Conservation (phyloP, 2,329 filamentous ascomycete genomes). For the Colletotrichum sp. region DNA sequence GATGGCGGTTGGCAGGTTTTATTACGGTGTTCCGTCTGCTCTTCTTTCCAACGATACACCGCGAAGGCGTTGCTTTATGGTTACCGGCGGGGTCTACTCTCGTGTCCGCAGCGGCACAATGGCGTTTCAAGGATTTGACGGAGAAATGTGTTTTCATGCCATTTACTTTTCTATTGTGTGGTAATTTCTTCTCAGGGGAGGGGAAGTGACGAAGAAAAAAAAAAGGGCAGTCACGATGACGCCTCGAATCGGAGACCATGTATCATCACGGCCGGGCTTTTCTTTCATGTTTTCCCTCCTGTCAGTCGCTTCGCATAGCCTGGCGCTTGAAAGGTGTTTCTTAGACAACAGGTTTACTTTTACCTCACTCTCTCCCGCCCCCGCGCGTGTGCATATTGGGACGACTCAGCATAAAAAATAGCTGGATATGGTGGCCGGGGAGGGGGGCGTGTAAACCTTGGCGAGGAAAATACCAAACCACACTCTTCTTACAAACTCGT, state of each 20-base stretch:
- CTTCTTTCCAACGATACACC: constrained; percentile 14
- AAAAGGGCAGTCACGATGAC: not conserved
- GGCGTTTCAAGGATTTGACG: not conserved
- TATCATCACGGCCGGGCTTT: not conserved
- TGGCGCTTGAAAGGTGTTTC: not conserved
- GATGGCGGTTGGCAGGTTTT: not conserved
- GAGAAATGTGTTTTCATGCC: not conserved
- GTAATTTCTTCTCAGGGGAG: not conserved
- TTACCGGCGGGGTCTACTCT: not conserved
- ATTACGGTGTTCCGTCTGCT: not conserved
- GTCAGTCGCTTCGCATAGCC: not conserved
- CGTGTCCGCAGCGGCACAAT: not conserved
- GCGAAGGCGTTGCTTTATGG: constrained; percentile 16
- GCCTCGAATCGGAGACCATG: not conserved
- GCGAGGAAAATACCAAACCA: not conserved
- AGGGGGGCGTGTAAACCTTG: not conserved
- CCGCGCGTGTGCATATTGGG: not conserved
- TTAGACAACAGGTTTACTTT: not conserved
- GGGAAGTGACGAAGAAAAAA: not conserved
- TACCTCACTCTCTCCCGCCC: not conserved
- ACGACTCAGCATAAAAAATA: not conserved
- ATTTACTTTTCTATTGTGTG: not conserved
- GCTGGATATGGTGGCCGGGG: not conserved
- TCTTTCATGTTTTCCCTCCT: not conserved
- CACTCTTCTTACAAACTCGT: not conserved